A percentile compares a stretch with the other conserved stretches of the same genome.
These are phyloP conservation scores for Tetrapisispora nanseiensis DNA, from an alignment of 805 yeast genomes.

Conservation along the genomic window DNA sequence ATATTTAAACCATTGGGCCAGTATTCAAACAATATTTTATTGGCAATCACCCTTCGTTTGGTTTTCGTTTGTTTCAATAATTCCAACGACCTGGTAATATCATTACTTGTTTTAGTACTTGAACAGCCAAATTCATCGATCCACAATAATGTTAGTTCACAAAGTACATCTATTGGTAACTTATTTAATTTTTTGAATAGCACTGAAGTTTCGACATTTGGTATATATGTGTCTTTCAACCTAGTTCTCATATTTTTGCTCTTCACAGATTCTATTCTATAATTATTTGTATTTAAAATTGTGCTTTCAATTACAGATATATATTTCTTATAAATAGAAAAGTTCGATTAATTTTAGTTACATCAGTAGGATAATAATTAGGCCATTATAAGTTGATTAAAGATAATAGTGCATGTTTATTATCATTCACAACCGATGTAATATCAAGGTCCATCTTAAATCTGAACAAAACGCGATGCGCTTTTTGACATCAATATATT, in stretches of 20 bases:
- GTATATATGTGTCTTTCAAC: conserved; percentile 13
- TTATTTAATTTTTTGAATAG: conserved; percentile 13
- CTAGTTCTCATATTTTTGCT: neutral
- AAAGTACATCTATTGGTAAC: conserved; percentile 13
- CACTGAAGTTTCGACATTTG: conserved; percentile 8
- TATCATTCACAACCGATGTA: too few relatives aligned
- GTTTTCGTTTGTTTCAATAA: conserved; percentile 8
- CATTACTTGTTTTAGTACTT: neutral
- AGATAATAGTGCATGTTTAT: too few relatives aligned
- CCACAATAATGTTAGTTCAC: conserved; percentile 20
- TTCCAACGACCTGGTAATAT: conserved; percentile 6
- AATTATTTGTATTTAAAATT: neutral
- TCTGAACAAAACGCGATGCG: too few relatives aligned
- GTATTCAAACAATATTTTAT: conserved; percentile 11
- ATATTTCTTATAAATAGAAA: too few relatives aligned
- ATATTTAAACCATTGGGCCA: conserved; percentile 22
- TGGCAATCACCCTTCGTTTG: conserved; percentile 9
- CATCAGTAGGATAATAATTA: too few relatives aligned
- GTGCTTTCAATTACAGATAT: too few relatives aligned
- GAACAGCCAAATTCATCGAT: conserved; percentile 10
- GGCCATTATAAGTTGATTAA: too few relatives aligned
- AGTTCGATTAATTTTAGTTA: too few relatives aligned
- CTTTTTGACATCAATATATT: too few relatives aligned
- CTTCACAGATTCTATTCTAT: neutral
- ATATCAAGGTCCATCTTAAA: too few relatives aligned